These are phyloP conservation scores for Chytriomyces sp. DNA, from an alignment of 192 early-diverging fungal genomes.

Conservation along the genomic window DNA sequence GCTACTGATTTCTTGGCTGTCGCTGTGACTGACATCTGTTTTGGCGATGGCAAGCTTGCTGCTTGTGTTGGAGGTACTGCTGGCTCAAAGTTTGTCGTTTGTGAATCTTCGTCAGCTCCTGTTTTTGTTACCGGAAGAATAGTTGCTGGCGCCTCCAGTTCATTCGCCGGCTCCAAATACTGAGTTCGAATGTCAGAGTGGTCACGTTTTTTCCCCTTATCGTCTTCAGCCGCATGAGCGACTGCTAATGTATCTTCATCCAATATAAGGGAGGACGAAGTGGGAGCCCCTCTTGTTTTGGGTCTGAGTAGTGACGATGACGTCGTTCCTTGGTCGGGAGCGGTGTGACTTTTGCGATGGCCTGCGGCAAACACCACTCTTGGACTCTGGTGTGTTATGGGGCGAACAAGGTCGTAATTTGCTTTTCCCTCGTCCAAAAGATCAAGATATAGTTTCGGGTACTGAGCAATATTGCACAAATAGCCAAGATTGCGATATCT, in stretches of 20 bases:
- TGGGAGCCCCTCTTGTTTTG: conserved; percentile 16
- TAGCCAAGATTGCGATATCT: conserved; percentile 44
- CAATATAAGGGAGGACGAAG: not conserved
- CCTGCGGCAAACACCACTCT: not conserved
- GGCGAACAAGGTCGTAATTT: conserved; percentile 22
- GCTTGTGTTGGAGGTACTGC: not conserved
- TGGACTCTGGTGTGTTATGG: conserved; percentile 9
- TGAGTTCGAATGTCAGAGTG: too few relatives aligned
- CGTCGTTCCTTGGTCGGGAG: not conserved
- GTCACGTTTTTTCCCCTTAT: not conserved
- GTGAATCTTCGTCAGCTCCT: not conserved
- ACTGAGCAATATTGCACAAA: conserved; percentile 45
- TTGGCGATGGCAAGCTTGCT: not conserved
- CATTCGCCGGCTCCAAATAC: too few relatives aligned
- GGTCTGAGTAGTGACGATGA: not conserved
- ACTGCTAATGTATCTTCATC: not conserved
- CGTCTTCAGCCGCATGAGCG: not conserved
- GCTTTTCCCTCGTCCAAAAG: conserved; percentile 16
- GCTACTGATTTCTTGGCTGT: too few relatives aligned
- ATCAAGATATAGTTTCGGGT: conserved; percentile 44
- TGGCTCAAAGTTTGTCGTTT: not conserved
- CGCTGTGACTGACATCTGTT: too few relatives aligned
- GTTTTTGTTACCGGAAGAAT: too few relatives aligned
- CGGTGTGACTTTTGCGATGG: conserved; percentile 1
- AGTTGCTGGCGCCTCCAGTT: too few relatives aligned